These are phyloP conservation scores for Geotrichum reessii DNA, from an alignment of 1,139 yeast genomes.

Conservation along the genomic window DNA sequence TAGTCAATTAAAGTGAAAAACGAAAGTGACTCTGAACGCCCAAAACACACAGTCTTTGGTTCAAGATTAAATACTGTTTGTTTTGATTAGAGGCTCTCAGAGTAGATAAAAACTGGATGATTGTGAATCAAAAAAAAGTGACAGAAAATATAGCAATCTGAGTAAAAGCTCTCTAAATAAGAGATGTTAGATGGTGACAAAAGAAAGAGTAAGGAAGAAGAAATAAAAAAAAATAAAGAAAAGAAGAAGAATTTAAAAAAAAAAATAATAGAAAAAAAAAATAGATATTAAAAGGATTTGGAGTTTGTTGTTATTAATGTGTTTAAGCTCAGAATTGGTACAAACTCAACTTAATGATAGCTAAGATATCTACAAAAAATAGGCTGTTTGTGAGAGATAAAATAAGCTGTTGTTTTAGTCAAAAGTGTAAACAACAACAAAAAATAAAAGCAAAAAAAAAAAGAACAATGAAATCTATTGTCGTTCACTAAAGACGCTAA, in stretches of 20 bases:
- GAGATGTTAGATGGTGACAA: neutral
- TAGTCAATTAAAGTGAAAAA: neutral
- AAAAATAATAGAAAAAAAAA: neutral
- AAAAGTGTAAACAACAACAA: too few relatives aligned
- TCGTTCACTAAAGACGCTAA: too few relatives aligned
- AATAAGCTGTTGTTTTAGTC: neutral
- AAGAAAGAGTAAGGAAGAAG: neutral
- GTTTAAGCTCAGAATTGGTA: neutral
- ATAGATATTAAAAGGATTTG: neutral
- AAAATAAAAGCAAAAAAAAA: too few relatives aligned
- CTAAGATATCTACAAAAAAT: neutral
- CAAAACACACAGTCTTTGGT: neutral
- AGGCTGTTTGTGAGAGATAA: neutral
- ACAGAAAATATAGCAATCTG: neutral
- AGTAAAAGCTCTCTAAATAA: neutral
- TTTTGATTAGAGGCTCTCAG: neutral
- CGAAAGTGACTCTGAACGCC: neutral
- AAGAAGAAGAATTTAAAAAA: neutral
- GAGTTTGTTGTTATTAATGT: neutral
- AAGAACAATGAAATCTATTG: too few relatives aligned
- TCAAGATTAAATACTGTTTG: neutral
- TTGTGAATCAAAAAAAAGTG: neutral
- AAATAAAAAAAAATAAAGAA: neutral
- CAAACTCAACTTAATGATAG: neutral
- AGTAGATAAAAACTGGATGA: neutral